These are phyloP conservation scores for Dendrobium catenatum DNA, from an alignment of 106 monocot genomes.

Conservation along the genomic window DNA sequence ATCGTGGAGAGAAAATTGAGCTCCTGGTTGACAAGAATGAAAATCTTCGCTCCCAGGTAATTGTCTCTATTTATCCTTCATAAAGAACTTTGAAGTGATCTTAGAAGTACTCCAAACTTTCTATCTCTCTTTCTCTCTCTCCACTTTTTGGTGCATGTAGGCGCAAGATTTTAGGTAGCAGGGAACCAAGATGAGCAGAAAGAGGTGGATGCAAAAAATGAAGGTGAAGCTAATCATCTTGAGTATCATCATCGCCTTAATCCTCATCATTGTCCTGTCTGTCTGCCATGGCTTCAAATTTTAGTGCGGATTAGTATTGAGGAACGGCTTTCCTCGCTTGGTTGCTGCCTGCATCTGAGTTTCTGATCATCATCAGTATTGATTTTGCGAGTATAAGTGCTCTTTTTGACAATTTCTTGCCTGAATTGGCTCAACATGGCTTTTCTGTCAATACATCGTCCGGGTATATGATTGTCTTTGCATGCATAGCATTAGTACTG, in stretches of 20 bases:
- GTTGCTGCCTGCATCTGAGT: too few species aligned
- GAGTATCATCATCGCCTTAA: slow-evolving; percentile 17
- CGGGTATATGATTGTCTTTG: not conserved
- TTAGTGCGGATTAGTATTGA: not conserved
- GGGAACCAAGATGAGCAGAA: too few species aligned
- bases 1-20: slow-evolving; percentile 30
- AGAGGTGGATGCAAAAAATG: too few species aligned
- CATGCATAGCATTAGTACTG: not conserved
- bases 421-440: not conserved
- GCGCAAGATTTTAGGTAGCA: not conserved
- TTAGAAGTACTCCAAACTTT: not conserved
- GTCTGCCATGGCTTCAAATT: slow-evolving; percentile 27
- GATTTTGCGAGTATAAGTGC: not conserved
- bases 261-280: slow-evolving; percentile 21
- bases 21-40: slow-evolving; percentile 28
- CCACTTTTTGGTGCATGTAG: not conserved
- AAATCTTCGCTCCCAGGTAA: slow-evolving; percentile 24
- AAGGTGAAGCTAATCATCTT: slow-evolving; percentile 6
- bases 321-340: not conserved
- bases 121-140: not conserved
- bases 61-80: too few species aligned
- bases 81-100: too few species aligned
- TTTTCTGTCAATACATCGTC: not conserved
- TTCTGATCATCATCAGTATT: not conserved
- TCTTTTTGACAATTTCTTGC: not conserved